Percentiles rank a stretch among this genome's conserved stretches.
Conservation (phyloP, 352 stramenopile genomes). For the Globisporangium cederbergense region DNA sequence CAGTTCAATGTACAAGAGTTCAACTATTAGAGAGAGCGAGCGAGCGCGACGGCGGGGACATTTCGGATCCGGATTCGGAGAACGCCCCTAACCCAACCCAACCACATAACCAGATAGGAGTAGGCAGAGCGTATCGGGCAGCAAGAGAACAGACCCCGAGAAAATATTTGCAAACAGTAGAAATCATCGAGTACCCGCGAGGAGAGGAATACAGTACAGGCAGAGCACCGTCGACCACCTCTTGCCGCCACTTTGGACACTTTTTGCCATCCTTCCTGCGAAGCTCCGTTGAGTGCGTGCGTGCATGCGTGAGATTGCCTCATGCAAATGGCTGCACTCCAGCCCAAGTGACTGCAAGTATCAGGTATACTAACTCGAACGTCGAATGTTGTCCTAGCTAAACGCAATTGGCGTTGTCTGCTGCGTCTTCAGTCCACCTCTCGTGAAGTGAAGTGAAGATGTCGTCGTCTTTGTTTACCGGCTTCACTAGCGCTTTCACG, state of each 20-base stretch:
- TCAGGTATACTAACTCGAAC: too few species aligned
- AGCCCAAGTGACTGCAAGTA: too few species aligned
- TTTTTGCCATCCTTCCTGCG: too few species aligned
- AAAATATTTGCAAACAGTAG: slow-evolving; percentile 6
- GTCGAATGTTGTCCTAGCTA: too few species aligned
- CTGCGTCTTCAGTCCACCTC: too few species aligned
- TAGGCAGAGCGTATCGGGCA: neutral
- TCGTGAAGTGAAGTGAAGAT: neutral
- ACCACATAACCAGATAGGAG: neutral
- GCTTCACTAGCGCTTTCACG: neutral
- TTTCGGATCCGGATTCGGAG: neutral
- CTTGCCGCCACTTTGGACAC: neutral
- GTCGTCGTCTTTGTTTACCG: neutral
- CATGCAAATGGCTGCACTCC: too few species aligned
- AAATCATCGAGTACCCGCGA: neutral
- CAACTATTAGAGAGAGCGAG: slow-evolving; percentile 18
- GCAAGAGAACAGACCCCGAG: neutral
- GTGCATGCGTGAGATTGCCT: too few species aligned
- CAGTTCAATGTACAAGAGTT: slow-evolving; percentile 38
- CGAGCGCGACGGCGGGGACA: neutral
- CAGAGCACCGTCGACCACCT: neutral
- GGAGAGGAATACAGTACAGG: neutral
- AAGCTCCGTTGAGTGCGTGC: too few species aligned
- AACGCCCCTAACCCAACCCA: neutral
- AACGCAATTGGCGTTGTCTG: too few species aligned